Base-by-base conservation (phyloP, 306 rosid genomes). In the Leucaena leucocephala region DNA sequence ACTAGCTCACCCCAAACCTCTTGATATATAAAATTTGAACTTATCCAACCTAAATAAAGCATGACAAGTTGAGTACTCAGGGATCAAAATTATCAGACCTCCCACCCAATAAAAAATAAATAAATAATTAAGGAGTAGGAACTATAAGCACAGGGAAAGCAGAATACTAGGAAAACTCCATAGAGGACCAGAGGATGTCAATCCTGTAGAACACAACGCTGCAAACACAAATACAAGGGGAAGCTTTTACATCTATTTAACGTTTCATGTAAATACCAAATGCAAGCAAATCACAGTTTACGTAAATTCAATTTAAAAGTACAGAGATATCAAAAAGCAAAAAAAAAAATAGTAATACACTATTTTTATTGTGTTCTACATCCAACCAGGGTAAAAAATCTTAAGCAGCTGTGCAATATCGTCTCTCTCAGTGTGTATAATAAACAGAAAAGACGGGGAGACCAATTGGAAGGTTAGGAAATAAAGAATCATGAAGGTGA, bases 371-470 rank as follows among this genome's bases (percentile, higher is more conserved):
- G 83, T 44, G 69, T 48, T 87, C 81, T 33, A 33, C 33, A 52
- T 82, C 57, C 74, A 75, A 77, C 71, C 7, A 27, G 34, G 69
- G 75, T 33, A 70, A 68, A 73, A 58, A 76, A 83, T 82, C 61
- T 82, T 40, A 40, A 2, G 39, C 59, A 54, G 15, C 80, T 34
- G 79, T 82, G 58, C 78, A 49, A 75, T 22, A 36, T 66, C 21
- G 42, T 76, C 83, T 69, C 76, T 80, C 79, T 78, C 83, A 83
- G 82, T 80, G 80, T 80, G 83, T 82, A 72, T 83, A n/a, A 10
- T 65, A 82, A 80, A 81, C 36, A 74, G 78, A 74, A 70, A 67
- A 33, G 64, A 76, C 2, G 19, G 8, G 10, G 65, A 43, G 66
- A 68, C 27, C 61, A 36, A 78, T 77, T 6, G 72, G 22, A 52